Evolutionary conservation across 2,329 filamentous ascomycete species (phyloP).

Genomic region (Coniella vitis): DNA sequence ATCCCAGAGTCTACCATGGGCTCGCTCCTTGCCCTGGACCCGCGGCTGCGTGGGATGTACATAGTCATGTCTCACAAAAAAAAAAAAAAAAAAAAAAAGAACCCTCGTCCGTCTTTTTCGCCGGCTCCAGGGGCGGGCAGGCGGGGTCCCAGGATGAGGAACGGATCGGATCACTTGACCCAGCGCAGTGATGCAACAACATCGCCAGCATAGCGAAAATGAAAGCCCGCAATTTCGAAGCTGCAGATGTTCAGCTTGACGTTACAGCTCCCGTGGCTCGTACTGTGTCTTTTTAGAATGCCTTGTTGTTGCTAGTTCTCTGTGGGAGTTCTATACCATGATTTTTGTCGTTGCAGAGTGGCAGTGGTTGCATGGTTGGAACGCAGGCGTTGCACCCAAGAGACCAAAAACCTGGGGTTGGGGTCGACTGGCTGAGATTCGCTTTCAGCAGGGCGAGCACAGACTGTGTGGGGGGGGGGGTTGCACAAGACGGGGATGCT

Average conservation of each 20-base stretch:
- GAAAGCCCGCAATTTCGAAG: too few relatives aligned
- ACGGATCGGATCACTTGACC: neutral
- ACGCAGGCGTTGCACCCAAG: neutral
- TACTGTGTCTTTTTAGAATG: too few relatives aligned
- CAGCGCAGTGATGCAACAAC: neutral
- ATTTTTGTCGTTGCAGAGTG: too few relatives aligned
- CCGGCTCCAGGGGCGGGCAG: too few relatives aligned
- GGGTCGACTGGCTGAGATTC: slow-evolving; percentile 3
- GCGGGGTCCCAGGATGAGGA: neutral
- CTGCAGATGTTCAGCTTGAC: too few relatives aligned
- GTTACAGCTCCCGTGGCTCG: too few relatives aligned
- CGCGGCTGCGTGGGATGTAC: neutral
- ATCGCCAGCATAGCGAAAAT: neutral
- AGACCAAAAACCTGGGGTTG: slow-evolving; percentile 1
- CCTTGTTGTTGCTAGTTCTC: too few relatives aligned
- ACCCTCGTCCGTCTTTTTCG: too few relatives aligned
- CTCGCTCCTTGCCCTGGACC: too few relatives aligned
- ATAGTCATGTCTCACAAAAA: neutral
- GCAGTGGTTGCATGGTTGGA: neutral
- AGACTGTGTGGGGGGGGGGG: slow-evolving; percentile 4
- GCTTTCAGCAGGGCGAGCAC: neutral
- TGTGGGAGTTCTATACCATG: too few relatives aligned
- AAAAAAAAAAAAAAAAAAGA: too few relatives aligned
- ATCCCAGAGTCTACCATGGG: too few relatives aligned
- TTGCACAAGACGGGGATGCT: neutral